Base-by-base conservation (phyloP, 78 protist species). In the Polysphondylium violaceum region DNA sequence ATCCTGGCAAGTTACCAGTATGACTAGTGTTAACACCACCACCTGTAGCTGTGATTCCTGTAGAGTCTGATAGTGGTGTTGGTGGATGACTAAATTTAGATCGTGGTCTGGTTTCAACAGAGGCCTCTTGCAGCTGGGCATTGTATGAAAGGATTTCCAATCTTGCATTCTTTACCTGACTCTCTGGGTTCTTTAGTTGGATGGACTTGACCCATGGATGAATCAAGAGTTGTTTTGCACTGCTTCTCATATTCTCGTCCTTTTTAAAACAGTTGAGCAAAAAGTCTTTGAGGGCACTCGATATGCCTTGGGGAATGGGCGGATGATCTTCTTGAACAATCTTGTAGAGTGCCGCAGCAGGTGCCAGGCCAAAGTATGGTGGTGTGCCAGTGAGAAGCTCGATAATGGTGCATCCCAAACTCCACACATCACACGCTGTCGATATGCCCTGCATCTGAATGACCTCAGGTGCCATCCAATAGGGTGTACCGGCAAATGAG, bases 401-500 rank as follows among this genome's bases (percentile, higher is more conserved):
- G 9, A 95, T 81, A 19, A 95, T 79, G 11, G 99, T 98, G 31
- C 97, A 95, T 19, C 95, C 97, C 7, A 95, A 35, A 25, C 79
- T 56, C 97, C 97, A 95, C 4, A 95, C 86, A 58, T 95, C 97
- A 36, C 94, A 88, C 23, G 94, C 94, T 12, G 94, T 88, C 0
- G 87, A 71, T 19, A 88, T 73, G 36, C 89, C 89, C 27, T 75
- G 86, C 94, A 88, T 88, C 53, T 96, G 93, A 69, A 98, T 96
- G 35, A 97, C 87, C 47, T 98, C 99, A 6, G 99, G 99, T 19
- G 99, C 99, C 99, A 98, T 96, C 95, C 77, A 92, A 47, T 64
- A 65, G 0, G 98, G 98, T 19, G 98, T 97, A 14, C 98, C 99
- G 38, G 97, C 99, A 36, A 97, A 83, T 19, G 91, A 53, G 43